A percentile compares a stretch with the other conserved stretches of the same genome.
phyloP scores from a whole-genome alignment of 129 eudicot species.

The Dittrichia graveolens region DNA sequence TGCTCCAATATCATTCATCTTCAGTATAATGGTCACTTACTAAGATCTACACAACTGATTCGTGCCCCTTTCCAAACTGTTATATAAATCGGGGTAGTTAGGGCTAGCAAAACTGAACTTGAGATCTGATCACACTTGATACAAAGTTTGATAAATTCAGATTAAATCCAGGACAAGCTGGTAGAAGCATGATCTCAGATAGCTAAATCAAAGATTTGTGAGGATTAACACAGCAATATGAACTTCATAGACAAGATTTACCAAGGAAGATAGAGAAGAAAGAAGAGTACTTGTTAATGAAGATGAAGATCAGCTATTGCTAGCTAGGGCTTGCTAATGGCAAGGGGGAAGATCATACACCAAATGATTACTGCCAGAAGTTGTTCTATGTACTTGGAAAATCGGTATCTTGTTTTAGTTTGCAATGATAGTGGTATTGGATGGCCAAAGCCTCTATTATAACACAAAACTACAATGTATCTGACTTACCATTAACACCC shows the following conservation, averaged over 20 bases:
- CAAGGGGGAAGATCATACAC: constrained; percentile 23
- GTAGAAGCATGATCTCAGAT: background rate
- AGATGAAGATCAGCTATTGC: constrained; percentile 11
- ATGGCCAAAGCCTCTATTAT: constrained; percentile 21
- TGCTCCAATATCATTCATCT: constrained; percentile 5
- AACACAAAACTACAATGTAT: background rate
- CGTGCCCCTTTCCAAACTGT: background rate
- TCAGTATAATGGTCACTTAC: background rate
- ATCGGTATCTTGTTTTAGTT: background rate
- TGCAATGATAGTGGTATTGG: background rate
- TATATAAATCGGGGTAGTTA: background rate
- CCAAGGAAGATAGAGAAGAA: background rate
- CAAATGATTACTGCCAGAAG: constrained; percentile 2
- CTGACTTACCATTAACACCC: background rate
- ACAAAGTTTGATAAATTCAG: background rate
- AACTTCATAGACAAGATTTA: background rate
- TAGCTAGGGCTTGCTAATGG: constrained; percentile 14
- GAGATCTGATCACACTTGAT: background rate
- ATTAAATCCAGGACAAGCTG: background rate
- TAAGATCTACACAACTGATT: constrained; percentile 16
- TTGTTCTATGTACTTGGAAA: background rate
- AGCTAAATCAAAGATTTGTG: constrained; percentile 8
- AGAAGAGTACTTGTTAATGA: constrained; percentile 17
- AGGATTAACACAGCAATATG: constrained; percentile 11
- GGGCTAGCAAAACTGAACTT: constrained; percentile 21